Evolutionary conservation across 2,329 filamentous ascomycete genomes (phyloP).

Genomic region (Metarhizium guizhouense): DNA sequence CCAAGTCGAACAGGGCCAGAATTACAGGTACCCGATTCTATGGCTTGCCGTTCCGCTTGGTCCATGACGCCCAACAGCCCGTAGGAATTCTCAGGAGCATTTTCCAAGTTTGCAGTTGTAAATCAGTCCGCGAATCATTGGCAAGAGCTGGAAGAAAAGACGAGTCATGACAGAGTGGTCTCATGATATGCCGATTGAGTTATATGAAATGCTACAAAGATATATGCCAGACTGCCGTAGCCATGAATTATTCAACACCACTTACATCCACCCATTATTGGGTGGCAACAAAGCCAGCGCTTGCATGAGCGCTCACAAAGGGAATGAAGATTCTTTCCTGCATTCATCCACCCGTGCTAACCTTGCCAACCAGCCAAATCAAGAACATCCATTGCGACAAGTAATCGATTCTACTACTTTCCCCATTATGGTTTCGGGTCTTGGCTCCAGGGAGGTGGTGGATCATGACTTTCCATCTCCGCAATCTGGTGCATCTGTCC

Average conservation of each 20-base stretch:
- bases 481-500: conserved; percentile 5
- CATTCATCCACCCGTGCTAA: neutral
- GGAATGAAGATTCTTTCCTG: neutral
- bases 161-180: no score
- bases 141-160: no score
- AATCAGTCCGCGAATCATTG: no score
- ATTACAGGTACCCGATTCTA: no score
- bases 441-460: neutral
- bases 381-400: no score
- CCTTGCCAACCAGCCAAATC: neutral
- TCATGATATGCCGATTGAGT: neutral
- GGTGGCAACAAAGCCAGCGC: neutral
- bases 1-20: no score
- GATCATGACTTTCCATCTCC: conserved; percentile 11
- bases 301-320: neutral
- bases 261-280: neutral
- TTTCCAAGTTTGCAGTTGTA: no score
- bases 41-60: no score
- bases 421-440: neutral
- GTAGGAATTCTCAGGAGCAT: no score
- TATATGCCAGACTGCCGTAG: neutral
- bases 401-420: neutral
- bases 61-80: no score
- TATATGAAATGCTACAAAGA: neutral
- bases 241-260: neutral